Evolutionary conservation across 805 yeast species (phyloP).

Genomic region (Debaryomyces castellii): DNA sequence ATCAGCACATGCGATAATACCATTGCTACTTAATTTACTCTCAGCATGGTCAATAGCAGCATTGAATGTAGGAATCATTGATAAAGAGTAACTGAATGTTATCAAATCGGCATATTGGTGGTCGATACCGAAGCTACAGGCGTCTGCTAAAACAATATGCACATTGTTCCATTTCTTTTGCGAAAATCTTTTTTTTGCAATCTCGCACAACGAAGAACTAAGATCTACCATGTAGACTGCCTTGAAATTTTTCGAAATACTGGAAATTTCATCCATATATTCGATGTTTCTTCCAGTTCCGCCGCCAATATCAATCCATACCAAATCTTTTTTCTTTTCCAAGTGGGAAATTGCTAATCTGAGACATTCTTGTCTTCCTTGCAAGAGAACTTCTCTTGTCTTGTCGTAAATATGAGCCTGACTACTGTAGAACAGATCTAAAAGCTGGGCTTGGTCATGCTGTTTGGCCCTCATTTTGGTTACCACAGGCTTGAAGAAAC

Average conservation of each 20-base stretch:
- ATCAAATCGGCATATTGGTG: slow-evolving; percentile 60
- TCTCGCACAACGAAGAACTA: slow-evolving; percentile 72
- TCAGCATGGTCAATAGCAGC: slow-evolving; percentile 73
- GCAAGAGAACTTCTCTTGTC: slow-evolving; percentile 62
- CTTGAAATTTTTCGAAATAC: slow-evolving; percentile 50
- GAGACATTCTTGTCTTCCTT: slow-evolving; percentile 70
- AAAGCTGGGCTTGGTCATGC: slow-evolving; percentile 53
- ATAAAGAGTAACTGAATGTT: slow-evolving; percentile 76
- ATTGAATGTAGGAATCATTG: slow-evolving; percentile 84
- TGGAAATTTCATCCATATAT: slow-evolving; percentile 59
- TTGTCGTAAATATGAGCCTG: slow-evolving; percentile 78
- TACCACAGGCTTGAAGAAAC: slow-evolving; percentile 60
- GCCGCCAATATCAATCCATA: slow-evolving; percentile 83
- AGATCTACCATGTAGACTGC: slow-evolving; percentile 73
- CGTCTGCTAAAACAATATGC: slow-evolving; percentile 70
- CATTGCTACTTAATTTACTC: slow-evolving; percentile 50
- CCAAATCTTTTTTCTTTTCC: slow-evolving; percentile 41
- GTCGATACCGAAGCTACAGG: slow-evolving; percentile 61
- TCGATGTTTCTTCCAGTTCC: slow-evolving; percentile 86
- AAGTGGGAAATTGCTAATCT: slow-evolving; percentile 60
- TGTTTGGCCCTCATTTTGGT: slow-evolving; percentile 26
- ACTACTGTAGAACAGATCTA: slow-evolving; percentile 70
- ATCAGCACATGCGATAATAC: slow-evolving; percentile 71
- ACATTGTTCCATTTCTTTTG: slow-evolving; percentile 53
- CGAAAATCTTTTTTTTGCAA: slow-evolving; percentile 61